phyloP scores from a whole-genome alignment of 768 basidiomycete genomes.

The Rhizopogon vesiculosus region DNA sequence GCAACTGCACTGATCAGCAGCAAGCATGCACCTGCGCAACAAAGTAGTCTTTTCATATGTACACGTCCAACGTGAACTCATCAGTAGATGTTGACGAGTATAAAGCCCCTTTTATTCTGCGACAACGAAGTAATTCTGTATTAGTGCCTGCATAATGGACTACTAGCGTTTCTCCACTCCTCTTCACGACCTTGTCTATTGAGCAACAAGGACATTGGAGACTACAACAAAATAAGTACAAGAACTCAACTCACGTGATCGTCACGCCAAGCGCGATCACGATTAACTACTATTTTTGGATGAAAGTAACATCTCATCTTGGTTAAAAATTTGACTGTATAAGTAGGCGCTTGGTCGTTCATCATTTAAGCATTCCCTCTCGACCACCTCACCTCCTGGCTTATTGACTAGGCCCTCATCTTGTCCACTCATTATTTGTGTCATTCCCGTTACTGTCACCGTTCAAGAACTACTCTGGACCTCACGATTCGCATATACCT shows the following conservation, averaged over 20 bases:
- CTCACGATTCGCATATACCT: background rate
- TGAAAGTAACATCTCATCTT: constrained; percentile 7
- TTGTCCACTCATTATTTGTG: background rate
- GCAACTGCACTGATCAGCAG: constrained; percentile 12
- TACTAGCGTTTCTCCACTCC: background rate
- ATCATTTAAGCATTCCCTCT: background rate
- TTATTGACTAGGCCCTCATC: constrained; percentile 11
- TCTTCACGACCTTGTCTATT: background rate
- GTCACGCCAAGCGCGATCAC: background rate
- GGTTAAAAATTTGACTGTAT: constrained; percentile 2
- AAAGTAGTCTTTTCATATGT: constrained; percentile 4
- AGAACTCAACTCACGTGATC: constrained; percentile 7
- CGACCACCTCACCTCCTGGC: background rate
- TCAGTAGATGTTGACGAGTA: background rate
- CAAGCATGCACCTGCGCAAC: constrained; percentile 12
- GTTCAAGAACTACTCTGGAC: background rate
- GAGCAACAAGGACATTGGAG: no score
- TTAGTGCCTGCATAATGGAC: background rate
- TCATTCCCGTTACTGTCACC: background rate
- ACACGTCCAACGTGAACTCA: background rate
- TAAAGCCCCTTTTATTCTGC: background rate
- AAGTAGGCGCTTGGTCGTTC: background rate
- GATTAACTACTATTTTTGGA: constrained; percentile 7
- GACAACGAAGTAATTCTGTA: background rate
- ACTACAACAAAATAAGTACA: constrained; percentile 1